Evolutionary conservation across 345 rosid species (phyloP).

Genomic region (Melastoma malabathricum): DNA sequence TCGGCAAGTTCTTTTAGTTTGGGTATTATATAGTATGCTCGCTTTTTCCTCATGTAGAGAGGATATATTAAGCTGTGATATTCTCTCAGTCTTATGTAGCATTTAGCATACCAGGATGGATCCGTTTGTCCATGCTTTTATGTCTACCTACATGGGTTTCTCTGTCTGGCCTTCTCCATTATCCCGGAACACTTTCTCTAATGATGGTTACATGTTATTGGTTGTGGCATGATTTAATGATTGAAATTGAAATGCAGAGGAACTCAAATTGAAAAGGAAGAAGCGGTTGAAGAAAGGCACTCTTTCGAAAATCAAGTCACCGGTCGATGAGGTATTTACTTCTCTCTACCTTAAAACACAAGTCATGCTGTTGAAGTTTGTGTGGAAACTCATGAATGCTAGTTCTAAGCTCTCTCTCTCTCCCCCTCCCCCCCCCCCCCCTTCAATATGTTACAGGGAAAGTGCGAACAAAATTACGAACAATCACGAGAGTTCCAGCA

Average conservation of each 20-base stretch:
- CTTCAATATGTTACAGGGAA: constrained; percentile 41
- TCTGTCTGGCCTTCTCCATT: neutral
- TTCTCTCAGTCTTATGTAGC: too few relatives aligned
- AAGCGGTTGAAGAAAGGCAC: constrained; percentile 93
- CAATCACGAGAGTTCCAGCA: constrained; percentile 61
- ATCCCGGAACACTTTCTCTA: neutral
- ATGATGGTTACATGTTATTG: neutral
- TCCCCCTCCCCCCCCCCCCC: neutral
- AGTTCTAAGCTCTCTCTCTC: neutral
- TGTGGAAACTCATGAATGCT: neutral
- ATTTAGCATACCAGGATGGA: too few relatives aligned
- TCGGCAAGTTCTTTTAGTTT: constrained; percentile 10
- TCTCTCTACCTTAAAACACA: neutral
- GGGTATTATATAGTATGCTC: neutral
- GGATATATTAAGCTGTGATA: too few relatives aligned
- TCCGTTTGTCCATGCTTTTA: too few relatives aligned
- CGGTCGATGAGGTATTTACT: constrained; percentile 74
- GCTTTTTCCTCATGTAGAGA: neutral
- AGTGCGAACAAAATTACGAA: constrained; percentile 68
- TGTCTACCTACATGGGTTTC: too few relatives aligned
- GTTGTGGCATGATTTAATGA: neutral
- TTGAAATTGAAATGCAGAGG: constrained; percentile 43
- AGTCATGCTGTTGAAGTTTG: neutral
- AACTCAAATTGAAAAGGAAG: constrained; percentile 84
- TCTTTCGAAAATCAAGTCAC: constrained; percentile 76